Evolutionary conservation across 2,329 filamentous ascomycete species (phyloP).

Genomic region (Rhynchosporium graminicola): DNA sequence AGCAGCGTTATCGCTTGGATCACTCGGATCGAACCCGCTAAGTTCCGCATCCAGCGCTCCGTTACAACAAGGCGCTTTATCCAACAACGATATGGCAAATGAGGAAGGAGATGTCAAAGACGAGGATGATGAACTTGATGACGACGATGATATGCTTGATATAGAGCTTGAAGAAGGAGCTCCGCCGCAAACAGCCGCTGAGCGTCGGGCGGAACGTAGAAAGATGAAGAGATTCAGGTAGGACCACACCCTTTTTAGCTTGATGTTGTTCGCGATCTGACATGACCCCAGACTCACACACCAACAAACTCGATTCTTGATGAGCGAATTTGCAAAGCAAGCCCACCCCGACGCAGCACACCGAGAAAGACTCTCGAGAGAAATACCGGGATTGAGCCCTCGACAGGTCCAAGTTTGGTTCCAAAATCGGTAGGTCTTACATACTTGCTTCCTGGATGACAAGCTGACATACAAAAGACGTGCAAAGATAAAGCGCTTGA

Average conservation of each 20-base stretch:
- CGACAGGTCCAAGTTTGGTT: conserved; percentile 98
- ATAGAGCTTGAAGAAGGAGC: conserved; percentile 46
- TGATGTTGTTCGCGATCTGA: conserved; percentile 40
- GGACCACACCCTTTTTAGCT: conserved; percentile 23
- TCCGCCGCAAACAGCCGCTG: conserved; percentile 55
- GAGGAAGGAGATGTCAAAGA: conserved; percentile 36
- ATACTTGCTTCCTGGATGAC: neutral
- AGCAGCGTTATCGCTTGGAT: conserved; percentile 41
- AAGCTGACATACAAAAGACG: conserved; percentile 48
- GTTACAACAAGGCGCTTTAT: conserved; percentile 45
- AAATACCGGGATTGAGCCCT: conserved; percentile 89
- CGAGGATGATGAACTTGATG: conserved; percentile 42
- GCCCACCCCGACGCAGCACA: conserved; percentile 92
- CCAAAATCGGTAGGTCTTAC: conserved; percentile 78
- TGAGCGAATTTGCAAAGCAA: conserved; percentile 96
- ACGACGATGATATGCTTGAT: conserved; percentile 59
- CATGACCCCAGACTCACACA: conserved; percentile 71
- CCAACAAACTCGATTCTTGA: conserved; percentile 94
- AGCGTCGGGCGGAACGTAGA: conserved; percentile 57
- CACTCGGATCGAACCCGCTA: conserved; percentile 46
- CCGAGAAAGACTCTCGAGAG: conserved; percentile 79
- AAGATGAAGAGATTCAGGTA: conserved; percentile 83
- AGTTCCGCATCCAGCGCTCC: conserved; percentile 44
- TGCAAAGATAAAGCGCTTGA: conserved; percentile 71
- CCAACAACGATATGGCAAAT: conserved; percentile 51